Base-by-base conservation (phyloP, 1,139 yeast species). In the Suhomyces bolitotheri region DNA sequence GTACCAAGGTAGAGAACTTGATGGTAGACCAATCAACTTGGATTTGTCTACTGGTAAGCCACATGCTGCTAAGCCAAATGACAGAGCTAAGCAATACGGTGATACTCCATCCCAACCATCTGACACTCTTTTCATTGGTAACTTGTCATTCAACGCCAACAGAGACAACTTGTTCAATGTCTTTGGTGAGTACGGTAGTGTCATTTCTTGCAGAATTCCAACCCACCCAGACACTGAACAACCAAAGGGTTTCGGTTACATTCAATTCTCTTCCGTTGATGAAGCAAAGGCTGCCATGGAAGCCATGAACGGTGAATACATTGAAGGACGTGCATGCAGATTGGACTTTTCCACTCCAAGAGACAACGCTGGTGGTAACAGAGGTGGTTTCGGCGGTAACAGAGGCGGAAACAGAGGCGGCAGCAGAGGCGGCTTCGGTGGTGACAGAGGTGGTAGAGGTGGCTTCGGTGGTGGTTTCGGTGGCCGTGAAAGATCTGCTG, bases 211-310 rank as follows among this genome's bases (percentile, higher is more conserved):
- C 55, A 82, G 98, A 74, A 73, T 92, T 53, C 98, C 98, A 65
- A 90, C 97, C 33, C 95, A 90, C 71, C 97, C 96, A 59, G 97
- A 90, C 66, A 89, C 97, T 49, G 95, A 89, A 64, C 97, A 90
- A 71, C 95, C 96, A 65, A 92, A 92, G 79, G 98, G 98, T 51
- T 92, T 92, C 71, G 98, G 97, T 50, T 92, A 92, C 68, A 96
- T 92, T 43, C 97, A 92, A 73, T 90, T 79, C 62, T 73, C 84
- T 27, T 74, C 82, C 38, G 72, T 85, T 47, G 97, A 90, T 34
- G 96, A 88, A 62, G 97, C 98, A 50, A 80, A 84, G 70, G 78
- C 82, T 45, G 97, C 97, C 41, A 71, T 86, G 50, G 90, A 84
- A 49, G 90, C 85, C 41, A 69, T 90, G 66, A 86, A 87, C 62